Evolutionary conservation across 345 rosid species (phyloP).

Genomic region (Syzygium grande): DNA sequence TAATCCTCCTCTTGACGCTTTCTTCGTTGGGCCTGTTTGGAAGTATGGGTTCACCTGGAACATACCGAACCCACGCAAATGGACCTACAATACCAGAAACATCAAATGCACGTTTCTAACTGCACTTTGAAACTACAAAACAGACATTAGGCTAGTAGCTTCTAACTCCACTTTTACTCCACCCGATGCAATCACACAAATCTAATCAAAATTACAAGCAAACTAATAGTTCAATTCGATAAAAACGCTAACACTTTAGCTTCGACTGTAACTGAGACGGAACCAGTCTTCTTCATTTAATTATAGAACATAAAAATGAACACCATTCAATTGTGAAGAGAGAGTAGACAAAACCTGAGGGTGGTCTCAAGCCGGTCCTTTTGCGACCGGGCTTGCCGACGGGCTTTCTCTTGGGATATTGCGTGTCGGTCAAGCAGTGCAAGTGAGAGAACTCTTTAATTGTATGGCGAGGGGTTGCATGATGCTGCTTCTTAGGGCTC

Average conservation of each 20-base stretch:
- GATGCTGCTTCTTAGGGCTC: too few species aligned
- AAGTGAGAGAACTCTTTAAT: background rate
- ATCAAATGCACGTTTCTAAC: background rate
- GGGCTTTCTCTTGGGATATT: constrained; percentile 74
- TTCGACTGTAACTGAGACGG: too few species aligned
- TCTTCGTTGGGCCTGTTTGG: constrained; percentile 76
- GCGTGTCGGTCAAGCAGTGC: constrained; percentile 58
- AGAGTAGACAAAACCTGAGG: constrained; percentile 28
- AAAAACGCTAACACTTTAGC: background rate
- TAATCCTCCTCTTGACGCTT: constrained; percentile 63
- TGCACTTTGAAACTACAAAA: background rate
- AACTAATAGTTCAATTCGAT: background rate
- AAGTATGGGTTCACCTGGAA: constrained; percentile 64
- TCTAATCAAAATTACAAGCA: too few species aligned
- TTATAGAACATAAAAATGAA: background rate
- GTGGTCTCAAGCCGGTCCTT: constrained; percentile 59
- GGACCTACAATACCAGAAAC: constrained; percentile 52
- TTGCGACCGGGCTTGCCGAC: constrained; percentile 62
- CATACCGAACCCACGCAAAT: constrained; percentile 66
- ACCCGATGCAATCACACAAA: too few species aligned
- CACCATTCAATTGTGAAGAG: background rate
- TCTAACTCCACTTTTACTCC: background rate
- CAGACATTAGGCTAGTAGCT: background rate
- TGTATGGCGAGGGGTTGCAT: too few species aligned
- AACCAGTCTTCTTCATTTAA: too few species aligned